Evolutionary conservation across 257 asterid species (phyloP).

Genomic region (Solanum tarijense): DNA sequence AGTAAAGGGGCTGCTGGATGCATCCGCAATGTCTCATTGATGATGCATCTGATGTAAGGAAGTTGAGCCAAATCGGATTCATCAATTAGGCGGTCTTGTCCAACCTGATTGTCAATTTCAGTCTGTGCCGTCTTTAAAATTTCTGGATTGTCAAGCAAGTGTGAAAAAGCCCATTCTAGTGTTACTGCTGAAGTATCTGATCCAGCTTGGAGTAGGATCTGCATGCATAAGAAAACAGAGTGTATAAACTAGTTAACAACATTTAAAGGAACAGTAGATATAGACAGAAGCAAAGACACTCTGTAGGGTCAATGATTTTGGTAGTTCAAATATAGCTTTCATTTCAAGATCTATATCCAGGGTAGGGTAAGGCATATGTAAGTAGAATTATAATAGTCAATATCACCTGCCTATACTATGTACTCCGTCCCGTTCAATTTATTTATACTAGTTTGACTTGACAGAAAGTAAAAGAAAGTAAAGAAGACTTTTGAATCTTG

Average conservation of each 20-base stretch:
- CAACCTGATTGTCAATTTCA: conserved; percentile 16
- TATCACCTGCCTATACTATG: background rate
- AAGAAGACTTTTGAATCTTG: background rate
- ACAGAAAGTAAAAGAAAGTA: background rate
- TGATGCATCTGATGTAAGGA: conserved; percentile 38
- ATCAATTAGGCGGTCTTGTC: conserved; percentile 6
- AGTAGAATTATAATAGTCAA: background rate
- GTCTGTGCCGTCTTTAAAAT: conserved; percentile 17
- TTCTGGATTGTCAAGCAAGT: conserved; percentile 9
- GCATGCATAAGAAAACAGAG: background rate
- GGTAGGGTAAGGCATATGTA: background rate
- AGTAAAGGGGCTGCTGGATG: conserved; percentile 46
- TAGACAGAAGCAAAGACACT: background rate
- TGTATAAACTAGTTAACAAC: background rate
- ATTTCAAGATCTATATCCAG: background rate
- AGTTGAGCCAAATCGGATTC: conserved; percentile 25
- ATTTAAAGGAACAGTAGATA: background rate
- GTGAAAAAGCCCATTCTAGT: conserved; percentile 24
- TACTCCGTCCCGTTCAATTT: background rate
- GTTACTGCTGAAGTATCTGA: conserved; percentile 20
- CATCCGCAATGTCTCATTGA: conserved; percentile 48
- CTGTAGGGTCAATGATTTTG: background rate
- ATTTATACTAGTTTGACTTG: background rate
- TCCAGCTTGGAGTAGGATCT: conserved; percentile 33
- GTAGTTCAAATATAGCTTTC: background rate